These are phyloP conservation scores for Pugionium cornutum DNA, from an alignment of 345 rosid species.

Conservation along the genomic window DNA sequence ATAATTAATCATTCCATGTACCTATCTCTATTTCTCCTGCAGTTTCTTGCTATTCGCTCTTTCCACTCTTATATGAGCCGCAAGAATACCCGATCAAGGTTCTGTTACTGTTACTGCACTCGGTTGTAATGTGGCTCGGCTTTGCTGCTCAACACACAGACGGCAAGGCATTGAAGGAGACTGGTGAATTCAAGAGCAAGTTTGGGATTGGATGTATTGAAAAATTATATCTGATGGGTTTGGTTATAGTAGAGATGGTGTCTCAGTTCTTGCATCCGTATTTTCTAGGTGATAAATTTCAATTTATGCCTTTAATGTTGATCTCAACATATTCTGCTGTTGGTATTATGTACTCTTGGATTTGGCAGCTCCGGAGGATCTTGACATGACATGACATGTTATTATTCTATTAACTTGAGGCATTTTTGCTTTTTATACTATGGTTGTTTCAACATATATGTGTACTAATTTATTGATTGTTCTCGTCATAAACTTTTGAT, in stretches of 20 bases:
- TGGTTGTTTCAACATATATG: not conserved
- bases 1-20: not conserved
- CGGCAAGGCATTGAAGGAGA: slow-evolving; percentile 22
- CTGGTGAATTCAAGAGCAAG: slow-evolving; percentile 37
- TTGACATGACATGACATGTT: slow-evolving; percentile 22
- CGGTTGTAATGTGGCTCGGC: slow-evolving; percentile 55
- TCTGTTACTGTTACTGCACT: slow-evolving; percentile 57
- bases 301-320: slow-evolving; percentile 77
- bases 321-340: slow-evolving; percentile 72
- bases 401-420: not conserved
- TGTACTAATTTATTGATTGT: not conserved
- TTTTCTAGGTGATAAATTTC: slow-evolving; percentile 65
- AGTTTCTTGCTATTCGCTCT: slow-evolving; percentile 83
- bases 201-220: slow-evolving; percentile 53
- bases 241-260: slow-evolving; percentile 67
- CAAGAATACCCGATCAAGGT: slow-evolving; percentile 91
- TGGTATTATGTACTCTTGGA: slow-evolving; percentile 73
- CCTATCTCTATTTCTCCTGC: slow-evolving; percentile 38
- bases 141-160: slow-evolving; percentile 47
- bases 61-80: slow-evolving; percentile 75
- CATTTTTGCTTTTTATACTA: not conserved
- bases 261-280: slow-evolving; percentile 69
- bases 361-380: slow-evolving; percentile 72
- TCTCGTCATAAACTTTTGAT: not conserved
- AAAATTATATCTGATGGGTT: slow-evolving; percentile 59